Evolutionary conservation across 306 rosid genomes (phyloP).

Genomic region (Vachellia pachyceras): DNA sequence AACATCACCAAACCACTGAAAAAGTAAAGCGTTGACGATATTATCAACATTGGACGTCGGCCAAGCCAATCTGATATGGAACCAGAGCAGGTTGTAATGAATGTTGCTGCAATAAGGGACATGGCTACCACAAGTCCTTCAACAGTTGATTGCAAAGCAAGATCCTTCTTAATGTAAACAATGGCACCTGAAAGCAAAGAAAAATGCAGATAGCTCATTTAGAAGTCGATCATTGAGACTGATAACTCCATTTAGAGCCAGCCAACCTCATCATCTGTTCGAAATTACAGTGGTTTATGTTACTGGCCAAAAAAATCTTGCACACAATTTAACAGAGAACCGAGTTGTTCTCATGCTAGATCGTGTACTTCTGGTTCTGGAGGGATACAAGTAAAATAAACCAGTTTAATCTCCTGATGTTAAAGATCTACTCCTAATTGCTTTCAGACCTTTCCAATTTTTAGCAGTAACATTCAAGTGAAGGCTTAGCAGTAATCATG

Average conservation of each 20-base stretch:
- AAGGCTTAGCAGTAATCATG: not conserved
- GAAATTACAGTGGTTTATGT: no score
- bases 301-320: no score
- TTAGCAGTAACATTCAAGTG: not conserved
- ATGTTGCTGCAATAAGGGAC: conserved; percentile 65
- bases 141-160: conserved; percentile 39
- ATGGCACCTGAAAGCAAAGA: conserved; percentile 35
- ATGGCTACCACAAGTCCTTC: conserved; percentile 73
- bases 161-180: conserved; percentile 59
- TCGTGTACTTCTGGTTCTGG: no score
- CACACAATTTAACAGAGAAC: no score
- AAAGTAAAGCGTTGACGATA: conserved; percentile 58
- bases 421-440: no score
- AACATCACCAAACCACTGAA: conserved; percentile 63
- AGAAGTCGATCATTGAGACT: not conserved
- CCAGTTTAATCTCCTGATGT: no score
- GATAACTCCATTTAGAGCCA: no score
- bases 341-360: no score
- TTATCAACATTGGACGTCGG: conserved; percentile 65
- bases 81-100: conserved; percentile 62
- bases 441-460: no score
- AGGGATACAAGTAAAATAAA: no score
- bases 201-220: not conserved
- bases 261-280: no score
- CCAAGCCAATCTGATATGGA: conserved; percentile 59